Conservation (phyloP, 2,329 filamentous ascomycete species). For the Furcasterigmium sp. region DNA sequence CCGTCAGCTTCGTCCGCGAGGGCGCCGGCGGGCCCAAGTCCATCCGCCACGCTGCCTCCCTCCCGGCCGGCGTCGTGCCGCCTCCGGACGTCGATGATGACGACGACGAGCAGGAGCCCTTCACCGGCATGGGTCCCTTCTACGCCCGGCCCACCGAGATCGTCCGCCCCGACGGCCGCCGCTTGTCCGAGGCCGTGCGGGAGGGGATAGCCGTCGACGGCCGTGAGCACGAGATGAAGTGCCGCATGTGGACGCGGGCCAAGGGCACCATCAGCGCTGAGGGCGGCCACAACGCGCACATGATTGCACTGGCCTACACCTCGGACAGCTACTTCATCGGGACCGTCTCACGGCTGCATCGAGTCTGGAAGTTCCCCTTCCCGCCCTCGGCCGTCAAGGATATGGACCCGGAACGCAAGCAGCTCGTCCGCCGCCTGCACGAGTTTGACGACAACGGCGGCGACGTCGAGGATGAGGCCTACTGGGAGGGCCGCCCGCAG, state of each 20-base stretch:
- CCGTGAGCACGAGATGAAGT: slow-evolving; percentile 51
- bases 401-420: slow-evolving; percentile 34
- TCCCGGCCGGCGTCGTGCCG: slow-evolving; percentile 41
- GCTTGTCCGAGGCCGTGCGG: slow-evolving; percentile 5
- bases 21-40: slow-evolving; percentile 44
- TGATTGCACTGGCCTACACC: slow-evolving; percentile 88
- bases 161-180: slow-evolving; percentile 32
- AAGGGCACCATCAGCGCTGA: slow-evolving; percentile 66
- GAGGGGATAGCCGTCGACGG: not conserved
- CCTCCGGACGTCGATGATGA: slow-evolving; percentile 31
- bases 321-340: slow-evolving; percentile 91
- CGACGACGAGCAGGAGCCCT: slow-evolving; percentile 41
- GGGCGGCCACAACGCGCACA: slow-evolving; percentile 74
- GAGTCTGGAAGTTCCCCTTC: slow-evolving; percentile 68
- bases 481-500: slow-evolving; percentile 45
- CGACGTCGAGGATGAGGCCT: slow-evolving; percentile 35
- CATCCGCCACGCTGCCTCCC: slow-evolving; percentile 60
- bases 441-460: slow-evolving; percentile 38
- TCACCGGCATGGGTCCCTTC: slow-evolving; percentile 33
- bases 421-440: slow-evolving; percentile 29
- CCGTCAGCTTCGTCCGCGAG: slow-evolving; percentile 77
- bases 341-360: slow-evolving; percentile 76
- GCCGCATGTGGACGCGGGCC: slow-evolving; percentile 70
- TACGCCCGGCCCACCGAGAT: slow-evolving; percentile 27
- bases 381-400: slow-evolving; percentile 47